phyloP scores from a whole-genome alignment of 2,329 filamentous ascomycete genomes.

The Alternaria brassicae region DNA sequence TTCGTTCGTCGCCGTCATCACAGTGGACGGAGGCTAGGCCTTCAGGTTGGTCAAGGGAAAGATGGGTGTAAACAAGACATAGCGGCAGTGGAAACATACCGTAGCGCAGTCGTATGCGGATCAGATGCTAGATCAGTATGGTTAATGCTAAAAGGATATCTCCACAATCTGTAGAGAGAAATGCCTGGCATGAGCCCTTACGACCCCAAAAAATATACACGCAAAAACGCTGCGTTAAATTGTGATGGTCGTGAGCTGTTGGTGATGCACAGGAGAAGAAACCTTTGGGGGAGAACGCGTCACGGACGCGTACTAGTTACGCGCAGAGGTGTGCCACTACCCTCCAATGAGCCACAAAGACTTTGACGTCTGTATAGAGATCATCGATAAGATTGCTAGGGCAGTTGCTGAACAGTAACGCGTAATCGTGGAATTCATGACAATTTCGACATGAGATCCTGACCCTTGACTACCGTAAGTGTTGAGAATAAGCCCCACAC shows the following conservation, averaged over 20 bases:
- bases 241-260: not conserved
- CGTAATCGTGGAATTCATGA: not conserved
- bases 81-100: not conserved
- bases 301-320: not conserved
- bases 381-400: not conserved
- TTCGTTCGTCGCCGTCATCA: slow-evolving; percentile 64
- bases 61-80: not conserved
- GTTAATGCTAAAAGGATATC: no score
- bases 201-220: not conserved
- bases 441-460: not conserved
- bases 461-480: not conserved
- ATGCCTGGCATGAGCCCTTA: not conserved
- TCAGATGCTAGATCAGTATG: not conserved
- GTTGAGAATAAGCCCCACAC: not conserved
- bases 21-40: slow-evolving; percentile 61
- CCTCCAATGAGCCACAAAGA: not conserved
- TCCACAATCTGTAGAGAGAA: not conserved
- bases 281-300: not conserved
- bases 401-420: not conserved
- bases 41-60: not conserved
- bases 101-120: rapidly evolving
- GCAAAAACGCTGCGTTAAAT: not conserved
- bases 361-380: not conserved
- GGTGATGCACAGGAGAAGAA: not conserved
- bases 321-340: not conserved